These are phyloP conservation scores for Rhynchospora breviuscula DNA, from an alignment of 176 grass and related monocot species.

Conservation along the genomic window DNA sequence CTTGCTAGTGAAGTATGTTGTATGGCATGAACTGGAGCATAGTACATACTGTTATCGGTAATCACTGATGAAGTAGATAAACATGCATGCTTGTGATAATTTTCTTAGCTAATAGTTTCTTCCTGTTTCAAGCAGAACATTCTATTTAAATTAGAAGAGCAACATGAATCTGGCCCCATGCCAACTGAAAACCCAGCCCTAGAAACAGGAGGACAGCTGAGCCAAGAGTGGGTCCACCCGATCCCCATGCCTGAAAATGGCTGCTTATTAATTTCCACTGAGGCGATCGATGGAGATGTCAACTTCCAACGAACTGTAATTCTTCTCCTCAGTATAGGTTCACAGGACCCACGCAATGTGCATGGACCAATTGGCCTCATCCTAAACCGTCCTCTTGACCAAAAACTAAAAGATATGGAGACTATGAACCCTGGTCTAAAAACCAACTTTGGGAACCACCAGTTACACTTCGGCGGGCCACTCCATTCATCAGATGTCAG, in stretches of 20 bases:
- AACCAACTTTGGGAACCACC: slow-evolving; percentile 51
- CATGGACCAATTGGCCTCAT: slow-evolving; percentile 68
- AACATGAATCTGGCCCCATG: background rate
- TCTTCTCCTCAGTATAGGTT: slow-evolving; percentile 64
- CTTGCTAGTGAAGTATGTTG: background rate
- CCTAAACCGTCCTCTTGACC: slow-evolving; percentile 66
- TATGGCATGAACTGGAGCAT: background rate
- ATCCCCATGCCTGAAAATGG: slow-evolving; percentile 72
- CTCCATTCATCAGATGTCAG: slow-evolving; percentile 39
- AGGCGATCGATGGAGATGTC: slow-evolving; percentile 61
- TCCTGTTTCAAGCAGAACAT: slow-evolving; percentile 32
- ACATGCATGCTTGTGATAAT: background rate
- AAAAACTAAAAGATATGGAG: slow-evolving; percentile 69
- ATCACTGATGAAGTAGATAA: background rate
- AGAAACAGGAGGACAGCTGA: slow-evolving; percentile 32
- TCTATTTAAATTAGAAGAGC: background rate
- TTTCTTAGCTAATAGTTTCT: background rate
- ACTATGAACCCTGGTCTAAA: slow-evolving; percentile 39
- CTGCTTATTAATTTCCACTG: slow-evolving; percentile 68
- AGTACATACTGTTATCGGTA: background rate
- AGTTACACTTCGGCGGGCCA: slow-evolving; percentile 70
- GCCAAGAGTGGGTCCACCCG: slow-evolving; percentile 70
- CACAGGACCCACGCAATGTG: slow-evolving; percentile 38
- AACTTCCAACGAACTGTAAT: slow-evolving; percentile 74
- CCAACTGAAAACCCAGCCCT: background rate